Evolutionary conservation across 768 basidiomycete species (phyloP), one percentile per base, ranked within the genome.

Genomic region (Podaxis sp.): DNA sequence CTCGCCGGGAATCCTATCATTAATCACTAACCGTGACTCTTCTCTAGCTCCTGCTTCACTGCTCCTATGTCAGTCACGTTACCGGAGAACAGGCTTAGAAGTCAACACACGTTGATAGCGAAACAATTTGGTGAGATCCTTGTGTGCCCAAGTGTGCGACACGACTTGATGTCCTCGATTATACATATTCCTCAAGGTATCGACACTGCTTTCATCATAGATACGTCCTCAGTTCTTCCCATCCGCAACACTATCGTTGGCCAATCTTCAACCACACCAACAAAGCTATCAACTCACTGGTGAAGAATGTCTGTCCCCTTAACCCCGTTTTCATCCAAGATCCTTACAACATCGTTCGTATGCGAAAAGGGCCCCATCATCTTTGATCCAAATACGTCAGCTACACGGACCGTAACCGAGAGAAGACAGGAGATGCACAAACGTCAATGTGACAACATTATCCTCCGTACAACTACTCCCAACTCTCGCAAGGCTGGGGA

Each of bases 141-240:
- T 61, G 61, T 82, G 81, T 11, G 67, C 62, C 81, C 81, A 82
- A 23, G 79, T 80, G 63, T 82, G 81, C n/a, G 79, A 79, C 4
- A 70, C 79, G 51, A 81, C 64, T 65, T 77, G 74, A 61, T 80
- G 79, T 5, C 80, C 80, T 18, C 70, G 67, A n/a, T 70, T 66
- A 62, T 73, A 76, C 1, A 73, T 76, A 58, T 77, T 73, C 57
- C 72, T 74, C 55, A 77, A 56, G 38, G 68, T 61, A 35, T 70
- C 62, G 6, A 68, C 63, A 6, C 65, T 64, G 18, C 65, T 68
- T 7, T 56, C 59, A 59, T 69, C 63, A 65, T 78, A 81, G 32
- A 81, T 79, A 64, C 78, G 79, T 21, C 59, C 69, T 57, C 74
- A 75, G 58, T 76, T 76, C 40, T 73, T 66, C 9, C 74, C 75